Evolutionary conservation across 2,329 filamentous ascomycete genomes (phyloP), one percentile per base, ranked within the genome.

Genomic region (Ceratocystis colombiana): DNA sequence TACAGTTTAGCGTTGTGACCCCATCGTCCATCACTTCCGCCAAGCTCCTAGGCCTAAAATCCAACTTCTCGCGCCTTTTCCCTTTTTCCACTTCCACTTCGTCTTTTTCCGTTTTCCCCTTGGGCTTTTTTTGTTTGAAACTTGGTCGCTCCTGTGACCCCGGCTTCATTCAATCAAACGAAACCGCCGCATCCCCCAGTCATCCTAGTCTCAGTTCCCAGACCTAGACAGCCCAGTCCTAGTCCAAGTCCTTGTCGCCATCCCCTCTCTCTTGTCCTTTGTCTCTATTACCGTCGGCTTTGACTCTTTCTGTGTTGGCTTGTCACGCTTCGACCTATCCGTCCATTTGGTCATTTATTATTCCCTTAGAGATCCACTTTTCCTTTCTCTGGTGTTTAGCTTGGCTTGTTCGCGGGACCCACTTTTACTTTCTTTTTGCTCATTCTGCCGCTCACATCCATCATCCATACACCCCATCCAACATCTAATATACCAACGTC

Each of bases 81-180:
- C 48, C 20, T 25, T 53, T 53, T 53, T 53, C 48, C 48, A 20
- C 45, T 48, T 48, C 17, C 45, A 48, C n/a, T 48, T 48, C 1
- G 45, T 1, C 45, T 20, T 48, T 48, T 48, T 20, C 45, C 17
- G n/a, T 20, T 48, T 48, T 7, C 17, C 45, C 20, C 48, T 53
- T 53, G 20, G 48, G 25, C 67, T 66, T 48, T 46, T 69, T 62
- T 69, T 44, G 17, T 59, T 62, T 53, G 48, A 53, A 53, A 53
- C 48, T 25, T 53, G 57, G 20, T 53, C n/a, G 57, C 59, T 57
- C 62, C 41, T 22, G 30, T 30, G 37, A 41, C 41, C 50, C 28
- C 28, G 20, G 57, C 20, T 33, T 8, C 30, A n/a, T 3, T 61
- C 57, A 61, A 33, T 61, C 57, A 61, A 37, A 37, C 28, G 30